These are phyloP conservation scores for Phyllostachys edulis DNA, from an alignment of 176 grass and related monocot genomes.

Conservation along the genomic window DNA sequence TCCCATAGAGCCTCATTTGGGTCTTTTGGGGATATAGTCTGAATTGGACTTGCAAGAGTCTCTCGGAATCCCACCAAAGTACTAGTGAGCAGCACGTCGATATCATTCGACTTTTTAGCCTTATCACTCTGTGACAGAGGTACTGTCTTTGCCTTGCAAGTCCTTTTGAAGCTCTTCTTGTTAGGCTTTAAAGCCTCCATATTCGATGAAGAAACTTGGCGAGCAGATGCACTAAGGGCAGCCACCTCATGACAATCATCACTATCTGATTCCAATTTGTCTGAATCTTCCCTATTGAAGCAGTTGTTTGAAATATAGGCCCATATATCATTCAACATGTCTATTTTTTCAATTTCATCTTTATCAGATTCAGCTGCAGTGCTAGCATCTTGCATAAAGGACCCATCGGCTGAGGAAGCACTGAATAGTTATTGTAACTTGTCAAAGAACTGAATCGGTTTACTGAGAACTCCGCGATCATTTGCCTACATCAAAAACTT, in stretches of 20 bases:
- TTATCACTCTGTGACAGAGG: background rate
- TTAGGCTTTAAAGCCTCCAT: background rate
- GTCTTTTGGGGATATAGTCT: background rate
- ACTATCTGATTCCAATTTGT: background rate
- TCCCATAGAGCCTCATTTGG: background rate
- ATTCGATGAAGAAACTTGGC: slow-evolving; percentile 10
- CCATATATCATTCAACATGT: background rate
- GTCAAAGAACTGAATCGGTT: background rate
- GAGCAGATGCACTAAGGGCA: background rate
- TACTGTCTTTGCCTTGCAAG: background rate
- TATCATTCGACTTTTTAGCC: no score
- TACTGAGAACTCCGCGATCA: background rate
- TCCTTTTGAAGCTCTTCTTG: background rate
- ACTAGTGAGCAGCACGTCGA: no score
- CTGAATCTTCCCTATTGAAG: background rate
- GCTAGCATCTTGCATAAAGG: slow-evolving; percentile 10
- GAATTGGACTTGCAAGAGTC: background rate
- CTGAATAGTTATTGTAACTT: slow-evolving; percentile 11
- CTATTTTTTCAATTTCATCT: background rate
- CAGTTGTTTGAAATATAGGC: background rate
- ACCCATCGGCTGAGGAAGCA: background rate
- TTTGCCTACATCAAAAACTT: background rate
- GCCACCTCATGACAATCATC: no score
- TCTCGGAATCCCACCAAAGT: background rate
- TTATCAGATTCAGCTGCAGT: background rate